Base-by-base conservation (phyloP, 2,329 filamentous ascomycete genomes). In the Apiospora marii region DNA sequence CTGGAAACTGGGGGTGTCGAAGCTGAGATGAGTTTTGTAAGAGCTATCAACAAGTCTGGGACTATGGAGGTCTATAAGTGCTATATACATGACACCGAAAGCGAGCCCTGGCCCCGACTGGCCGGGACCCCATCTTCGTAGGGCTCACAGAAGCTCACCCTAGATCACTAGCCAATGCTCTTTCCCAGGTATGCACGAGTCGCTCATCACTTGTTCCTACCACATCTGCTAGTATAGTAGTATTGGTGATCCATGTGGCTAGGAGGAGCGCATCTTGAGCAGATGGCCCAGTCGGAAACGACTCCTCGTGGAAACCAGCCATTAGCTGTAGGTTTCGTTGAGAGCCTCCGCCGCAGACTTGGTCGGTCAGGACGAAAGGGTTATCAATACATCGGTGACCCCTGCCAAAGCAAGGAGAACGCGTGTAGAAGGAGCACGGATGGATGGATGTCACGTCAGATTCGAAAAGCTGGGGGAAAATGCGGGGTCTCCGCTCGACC, bases 371-470 rank as follows among this genome's bases (percentile, higher is more conserved):
- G 58, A 64, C 58, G 34, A 64, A 64, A 41, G 58, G 58, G 58
- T 24, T 41, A 30, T 41, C 41, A 24, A 30, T 37, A 12, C 6
- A 34, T 64, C 5, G 30, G 5, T 16, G 30, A n/a, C n/a, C 49
- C 49, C 12, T 51, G 49, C 49, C 4, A 34, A 61, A n/a, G 19
- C 7, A 37, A n/a, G 30, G 53, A 34, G 53, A n/a, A n/a, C 30
- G 27, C 53, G 53, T 16, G 10, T 22, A 34, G 51, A 34, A 22
- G 10, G 34, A n/a, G 14, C 58, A 64, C 58, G 58, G 58, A 64
- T 64, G 22, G 58, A 64, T 41, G 58, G 58, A 64, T 64, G 58
- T 64, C 58, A 64, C 58, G 34, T 24, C 58, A 41, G 58, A 64
- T 24, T 58, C 1, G 2, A 41, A 64, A 64, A 41, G 19, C 30